A percentile compares a stretch with the other conserved stretches of the same genome.
These are phyloP conservation scores for Chlorella sp. DNA, from an alignment of 139 green algal genomes.

Conservation along the genomic window DNA sequence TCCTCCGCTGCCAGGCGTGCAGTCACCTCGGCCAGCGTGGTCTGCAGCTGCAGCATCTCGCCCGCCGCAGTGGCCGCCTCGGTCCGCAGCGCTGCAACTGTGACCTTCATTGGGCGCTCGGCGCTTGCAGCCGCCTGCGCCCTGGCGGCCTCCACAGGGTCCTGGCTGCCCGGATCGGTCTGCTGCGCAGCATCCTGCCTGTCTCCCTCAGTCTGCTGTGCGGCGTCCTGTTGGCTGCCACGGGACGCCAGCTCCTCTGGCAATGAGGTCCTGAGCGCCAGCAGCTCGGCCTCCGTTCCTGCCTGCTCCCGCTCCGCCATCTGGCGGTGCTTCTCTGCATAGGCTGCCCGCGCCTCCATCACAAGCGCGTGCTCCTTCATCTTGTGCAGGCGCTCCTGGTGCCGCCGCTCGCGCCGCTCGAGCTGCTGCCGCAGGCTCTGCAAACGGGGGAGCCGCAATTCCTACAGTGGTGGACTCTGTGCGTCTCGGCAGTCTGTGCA, in stretches of 20 bases:
- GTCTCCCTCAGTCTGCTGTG: background rate
- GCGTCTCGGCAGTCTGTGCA: too few relatives aligned
- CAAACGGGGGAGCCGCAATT: too few relatives aligned
- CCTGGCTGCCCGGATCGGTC: too few relatives aligned
- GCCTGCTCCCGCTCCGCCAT: constrained; percentile 1
- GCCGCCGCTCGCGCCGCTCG: too few relatives aligned
- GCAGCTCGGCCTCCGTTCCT: background rate
- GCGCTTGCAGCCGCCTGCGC: too few relatives aligned
- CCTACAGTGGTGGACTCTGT: background rate
- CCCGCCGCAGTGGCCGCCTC: too few relatives aligned
- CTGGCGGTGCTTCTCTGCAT: background rate
- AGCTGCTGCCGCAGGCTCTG: too few relatives aligned
- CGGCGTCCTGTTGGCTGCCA: background rate
- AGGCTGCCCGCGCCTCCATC: background rate
- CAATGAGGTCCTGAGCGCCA: background rate
- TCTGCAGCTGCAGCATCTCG: background rate
- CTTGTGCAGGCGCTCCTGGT: constrained; percentile 1
- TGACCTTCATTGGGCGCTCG: too few relatives aligned
- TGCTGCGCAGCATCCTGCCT: background rate
- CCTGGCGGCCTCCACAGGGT: too few relatives aligned
- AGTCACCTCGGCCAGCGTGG: background rate
- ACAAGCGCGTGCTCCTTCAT: background rate
- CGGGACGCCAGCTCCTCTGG: background rate
- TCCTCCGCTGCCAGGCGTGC: background rate
- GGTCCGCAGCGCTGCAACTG: too few relatives aligned